Evolutionary conservation across 257 asterid species (phyloP).

Genomic region (Plantago ovata): DNA sequence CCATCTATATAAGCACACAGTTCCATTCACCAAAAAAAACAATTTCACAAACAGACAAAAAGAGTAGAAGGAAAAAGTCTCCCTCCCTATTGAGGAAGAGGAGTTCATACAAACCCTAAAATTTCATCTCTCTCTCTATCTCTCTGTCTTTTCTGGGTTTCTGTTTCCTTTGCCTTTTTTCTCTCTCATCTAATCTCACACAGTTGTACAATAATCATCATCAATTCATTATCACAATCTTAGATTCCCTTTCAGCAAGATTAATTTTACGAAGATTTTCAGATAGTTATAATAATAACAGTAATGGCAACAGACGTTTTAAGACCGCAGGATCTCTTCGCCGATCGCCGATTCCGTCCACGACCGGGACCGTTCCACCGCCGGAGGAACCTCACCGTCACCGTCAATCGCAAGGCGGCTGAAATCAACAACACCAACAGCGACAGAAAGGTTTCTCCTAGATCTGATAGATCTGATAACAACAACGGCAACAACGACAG

Average conservation of each 20-base stretch:
- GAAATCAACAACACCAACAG: not conserved
- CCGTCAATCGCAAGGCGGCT: not conserved
- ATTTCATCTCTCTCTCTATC: too few relatives aligned
- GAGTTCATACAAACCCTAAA: conserved; percentile 21
- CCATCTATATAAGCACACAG: not conserved
- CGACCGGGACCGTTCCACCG: not conserved
- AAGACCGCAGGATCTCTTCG: not conserved
- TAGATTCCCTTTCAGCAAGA: too few relatives aligned
- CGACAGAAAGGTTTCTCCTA: not conserved
- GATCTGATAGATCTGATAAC: too few relatives aligned
- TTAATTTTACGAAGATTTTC: too few relatives aligned
- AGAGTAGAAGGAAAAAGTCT: conserved; percentile 10
- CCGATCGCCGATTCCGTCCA: not conserved
- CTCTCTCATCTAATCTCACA: not conserved
- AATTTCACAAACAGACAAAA: not conserved
- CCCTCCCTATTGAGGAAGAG: conserved; percentile 32
- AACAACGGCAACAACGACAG: not conserved
- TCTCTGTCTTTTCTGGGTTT: not conserved
- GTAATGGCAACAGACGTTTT: not conserved
- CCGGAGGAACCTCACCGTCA: not conserved
- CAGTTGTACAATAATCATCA: too few relatives aligned
- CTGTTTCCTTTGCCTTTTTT: not conserved
- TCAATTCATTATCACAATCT: too few relatives aligned
- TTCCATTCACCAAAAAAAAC: not conserved
- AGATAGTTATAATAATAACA: too few relatives aligned